phyloP scores from a whole-genome alignment of 805 yeast genomes.

The Isabelozyma heimii region DNA sequence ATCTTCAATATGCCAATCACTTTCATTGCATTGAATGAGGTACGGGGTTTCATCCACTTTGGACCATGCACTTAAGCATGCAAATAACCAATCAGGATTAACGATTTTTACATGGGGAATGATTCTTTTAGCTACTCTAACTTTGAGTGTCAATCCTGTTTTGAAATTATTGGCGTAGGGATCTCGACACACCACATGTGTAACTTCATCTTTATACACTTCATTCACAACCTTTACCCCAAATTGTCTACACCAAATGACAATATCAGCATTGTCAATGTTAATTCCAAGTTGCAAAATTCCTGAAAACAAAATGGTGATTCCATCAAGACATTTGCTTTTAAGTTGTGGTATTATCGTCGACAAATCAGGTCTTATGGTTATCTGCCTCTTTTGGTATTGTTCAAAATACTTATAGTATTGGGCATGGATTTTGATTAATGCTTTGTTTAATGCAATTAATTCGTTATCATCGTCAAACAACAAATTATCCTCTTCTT shows the following conservation, averaged over 20 bases:
- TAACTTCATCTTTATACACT: conserved; percentile 60
- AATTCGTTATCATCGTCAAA: conserved; percentile 84
- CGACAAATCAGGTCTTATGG: conserved; percentile 55
- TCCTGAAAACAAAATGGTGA: conserved; percentile 79
- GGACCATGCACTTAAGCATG: conserved; percentile 78
- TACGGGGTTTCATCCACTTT: conserved; percentile 62
- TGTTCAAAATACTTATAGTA: conserved; percentile 46
- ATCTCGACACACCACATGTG: conserved; percentile 83
- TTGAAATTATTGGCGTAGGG: conserved; percentile 42
- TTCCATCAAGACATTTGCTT: conserved; percentile 59
- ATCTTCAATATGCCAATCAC: conserved; percentile 40
- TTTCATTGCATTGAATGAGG: conserved; percentile 49
- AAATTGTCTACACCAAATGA: conserved; percentile 86
- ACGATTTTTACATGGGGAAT: conserved; percentile 70
- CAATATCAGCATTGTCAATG: conserved; percentile 77
- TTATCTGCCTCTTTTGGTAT: conserved; percentile 7
- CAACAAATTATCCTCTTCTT: conserved; percentile 51
- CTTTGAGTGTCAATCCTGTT: conserved; percentile 66
- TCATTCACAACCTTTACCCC: conserved; percentile 83
- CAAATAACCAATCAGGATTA: conserved; percentile 89
- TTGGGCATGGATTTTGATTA: conserved; percentile 60
- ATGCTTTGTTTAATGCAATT: conserved; percentile 55
- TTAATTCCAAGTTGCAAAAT: conserved; percentile 81
- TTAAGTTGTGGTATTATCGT: conserved; percentile 76
- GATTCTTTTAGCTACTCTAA: conserved; percentile 69